Percentiles rank a stretch among this genome's conserved stretches.
Conservation (phyloP, 2,329 filamentous ascomycete genomes). For the Phoma sp. region DNA sequence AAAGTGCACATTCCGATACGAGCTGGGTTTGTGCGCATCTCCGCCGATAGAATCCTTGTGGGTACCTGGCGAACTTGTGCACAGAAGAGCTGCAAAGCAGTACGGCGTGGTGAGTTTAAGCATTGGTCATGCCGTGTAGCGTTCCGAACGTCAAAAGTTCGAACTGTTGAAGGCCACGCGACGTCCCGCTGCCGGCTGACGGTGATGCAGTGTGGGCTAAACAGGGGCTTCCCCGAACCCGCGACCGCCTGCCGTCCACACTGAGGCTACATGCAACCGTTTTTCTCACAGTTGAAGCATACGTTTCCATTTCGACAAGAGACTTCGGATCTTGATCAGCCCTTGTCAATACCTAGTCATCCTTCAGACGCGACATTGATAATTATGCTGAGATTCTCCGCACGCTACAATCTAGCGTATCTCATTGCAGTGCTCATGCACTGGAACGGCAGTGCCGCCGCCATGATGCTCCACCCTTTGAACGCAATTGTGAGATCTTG, state of each 20-base stretch:
- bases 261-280: neutral
- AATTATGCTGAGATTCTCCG: slow-evolving; percentile 22
- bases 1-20: slow-evolving; percentile 15
- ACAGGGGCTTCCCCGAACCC: slow-evolving; percentile 5
- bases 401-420: slow-evolving; percentile 20
- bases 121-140: slow-evolving; percentile 31
- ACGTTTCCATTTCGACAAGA: neutral
- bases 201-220: slow-evolving; percentile 5
- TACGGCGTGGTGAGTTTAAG: slow-evolving; percentile 28
- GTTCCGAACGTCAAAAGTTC: slow-evolving; percentile 24
- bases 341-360: neutral
- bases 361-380: neutral
- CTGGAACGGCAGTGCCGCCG: slow-evolving; percentile 20
- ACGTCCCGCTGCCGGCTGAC: slow-evolving; percentile 20
- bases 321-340: neutral
- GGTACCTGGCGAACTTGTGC: slow-evolving; percentile 4
- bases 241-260: slow-evolving; percentile 1
- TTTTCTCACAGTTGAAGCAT: neutral
- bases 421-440: slow-evolving; percentile 14
- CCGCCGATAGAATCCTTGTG: slow-evolving; percentile 14
- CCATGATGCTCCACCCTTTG: slow-evolving; percentile 17
- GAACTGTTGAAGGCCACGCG: slow-evolving; percentile 16
- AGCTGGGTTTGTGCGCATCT: slow-evolving; percentile 25
- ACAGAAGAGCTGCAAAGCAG: slow-evolving; percentile 8
- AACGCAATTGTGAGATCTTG: slow-evolving; percentile 5